Evolutionary conservation across 306 rosid genomes (phyloP).

Genomic region (Medicago ruthenica): DNA sequence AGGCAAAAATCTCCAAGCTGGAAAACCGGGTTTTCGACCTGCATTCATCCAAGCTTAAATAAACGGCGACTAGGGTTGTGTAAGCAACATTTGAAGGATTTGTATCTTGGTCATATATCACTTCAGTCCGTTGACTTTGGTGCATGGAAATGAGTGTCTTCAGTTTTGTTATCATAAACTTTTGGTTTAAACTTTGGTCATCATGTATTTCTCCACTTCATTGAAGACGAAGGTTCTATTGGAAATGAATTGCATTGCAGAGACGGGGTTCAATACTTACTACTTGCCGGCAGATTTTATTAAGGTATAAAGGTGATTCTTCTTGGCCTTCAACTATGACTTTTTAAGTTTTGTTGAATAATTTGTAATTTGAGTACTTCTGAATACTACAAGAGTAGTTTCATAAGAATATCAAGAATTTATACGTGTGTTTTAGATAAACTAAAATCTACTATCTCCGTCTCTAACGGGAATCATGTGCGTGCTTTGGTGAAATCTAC

Average conservation of each 20-base stretch:
- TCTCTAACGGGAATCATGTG: neutral
- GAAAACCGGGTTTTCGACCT: slow-evolving; percentile 89
- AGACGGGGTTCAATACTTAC: slow-evolving; percentile 52
- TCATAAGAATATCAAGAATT: neutral
- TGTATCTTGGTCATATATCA: slow-evolving; percentile 82
- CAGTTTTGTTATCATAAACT: slow-evolving; percentile 31
- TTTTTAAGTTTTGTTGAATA: slow-evolving; percentile 12
- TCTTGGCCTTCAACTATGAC: slow-evolving; percentile 15
- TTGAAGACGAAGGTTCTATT: slow-evolving; percentile 67
- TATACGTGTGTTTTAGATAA: neutral
- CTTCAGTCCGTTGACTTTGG: slow-evolving; percentile 88
- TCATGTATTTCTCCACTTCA: slow-evolving; percentile 12
- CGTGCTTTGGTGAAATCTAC: neutral
- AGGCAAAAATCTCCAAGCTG: slow-evolving; percentile 91
- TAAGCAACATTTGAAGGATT: slow-evolving; percentile 71
- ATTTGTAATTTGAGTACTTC: neutral
- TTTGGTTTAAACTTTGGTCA: slow-evolving; percentile 35
- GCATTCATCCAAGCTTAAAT: slow-evolving; percentile 90
- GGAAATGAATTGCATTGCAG: slow-evolving; percentile 57
- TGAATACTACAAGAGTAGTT: neutral
- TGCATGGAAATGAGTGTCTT: slow-evolving; percentile 67
- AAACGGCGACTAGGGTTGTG: slow-evolving; percentile 77
- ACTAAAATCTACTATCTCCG: neutral
- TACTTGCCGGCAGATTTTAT: slow-evolving; percentile 51
- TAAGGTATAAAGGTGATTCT: slow-evolving; percentile 56